phyloP scores from a whole-genome alignment of 1,284 basidiomycete genomes.

The Afroboletus lepidellus region DNA sequence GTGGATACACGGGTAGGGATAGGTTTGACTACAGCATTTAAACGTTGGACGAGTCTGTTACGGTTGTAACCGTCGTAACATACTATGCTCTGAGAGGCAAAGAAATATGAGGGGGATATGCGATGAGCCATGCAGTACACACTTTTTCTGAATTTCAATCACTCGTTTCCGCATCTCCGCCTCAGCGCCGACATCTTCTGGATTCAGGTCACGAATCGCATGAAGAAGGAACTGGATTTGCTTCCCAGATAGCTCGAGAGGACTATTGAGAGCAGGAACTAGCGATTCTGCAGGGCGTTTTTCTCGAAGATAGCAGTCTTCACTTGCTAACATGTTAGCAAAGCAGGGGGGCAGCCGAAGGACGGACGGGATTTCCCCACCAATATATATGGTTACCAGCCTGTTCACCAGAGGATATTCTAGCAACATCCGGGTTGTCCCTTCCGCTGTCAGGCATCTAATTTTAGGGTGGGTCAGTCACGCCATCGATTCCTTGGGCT shows the following conservation, averaged over 20 bases:
- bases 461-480: not conserved
- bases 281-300: constrained; percentile 1
- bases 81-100: not conserved
- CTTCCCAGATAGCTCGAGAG: not conserved
- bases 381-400: not conserved
- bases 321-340: not conserved
- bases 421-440: not conserved
- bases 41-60: not conserved
- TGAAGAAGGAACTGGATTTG: constrained; percentile 1
- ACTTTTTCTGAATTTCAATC: constrained; percentile 1
- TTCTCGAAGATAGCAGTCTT: constrained; percentile 3
- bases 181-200: not conserved
- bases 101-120: not conserved
- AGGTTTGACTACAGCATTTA: constrained; percentile 22
- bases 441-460: not conserved
- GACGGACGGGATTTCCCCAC: not conserved
- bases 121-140: not conserved
- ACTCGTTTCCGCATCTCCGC: constrained; percentile 1
- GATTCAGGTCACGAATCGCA: constrained; percentile 1
- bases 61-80: not conserved
- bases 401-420: not conserved
- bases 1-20: constrained; percentile 39
- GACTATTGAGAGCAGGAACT: not conserved
- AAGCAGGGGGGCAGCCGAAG: not conserved
- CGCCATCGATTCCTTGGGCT: too few relatives aligned